These are phyloP conservation scores for Pythium pyrilobum DNA, from an alignment of 352 stramenopile genomes.

Conservation along the genomic window DNA sequence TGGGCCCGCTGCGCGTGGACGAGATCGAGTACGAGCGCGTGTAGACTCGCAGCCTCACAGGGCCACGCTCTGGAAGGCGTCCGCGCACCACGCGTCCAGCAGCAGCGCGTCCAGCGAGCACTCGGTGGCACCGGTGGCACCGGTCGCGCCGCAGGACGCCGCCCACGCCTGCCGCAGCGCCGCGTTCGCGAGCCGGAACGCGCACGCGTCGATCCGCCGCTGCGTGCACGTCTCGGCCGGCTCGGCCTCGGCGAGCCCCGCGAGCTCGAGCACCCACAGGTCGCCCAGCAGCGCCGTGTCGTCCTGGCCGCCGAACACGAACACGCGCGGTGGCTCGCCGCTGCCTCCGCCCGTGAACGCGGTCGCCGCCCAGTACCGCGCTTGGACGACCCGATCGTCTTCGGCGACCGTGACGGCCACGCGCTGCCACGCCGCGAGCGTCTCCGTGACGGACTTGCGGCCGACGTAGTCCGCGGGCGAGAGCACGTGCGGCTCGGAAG, in stretches of 20 bases:
- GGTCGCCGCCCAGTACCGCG: slow-evolving; percentile 42
- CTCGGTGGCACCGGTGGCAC: slow-evolving; percentile 9
- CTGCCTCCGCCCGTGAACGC: slow-evolving; percentile 32
- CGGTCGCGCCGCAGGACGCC: slow-evolving; percentile 35
- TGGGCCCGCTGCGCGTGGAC: slow-evolving; percentile 26
- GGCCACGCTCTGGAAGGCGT: slow-evolving; percentile 45
- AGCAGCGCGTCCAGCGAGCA: slow-evolving; percentile 44
- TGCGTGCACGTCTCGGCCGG: too few species aligned
- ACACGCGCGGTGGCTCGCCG: slow-evolving; percentile 21
- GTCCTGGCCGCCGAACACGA: slow-evolving; percentile 67
- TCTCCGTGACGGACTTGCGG: slow-evolving; percentile 35
- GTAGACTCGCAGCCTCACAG: slow-evolving; percentile 25
- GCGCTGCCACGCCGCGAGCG: slow-evolving; percentile 29
- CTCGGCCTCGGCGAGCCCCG: slow-evolving; percentile 28
- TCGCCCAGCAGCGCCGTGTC: slow-evolving; percentile 52
- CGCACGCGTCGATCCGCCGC: slow-evolving; percentile 24
- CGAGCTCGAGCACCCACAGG: slow-evolving; percentile 49
- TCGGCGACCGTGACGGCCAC: slow-evolving; percentile 11
- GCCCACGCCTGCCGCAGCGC: slow-evolving; percentile 30
- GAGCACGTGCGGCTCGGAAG: slow-evolving; percentile 19
- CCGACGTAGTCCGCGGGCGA: slow-evolving; percentile 27
- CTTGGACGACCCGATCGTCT: not conserved
- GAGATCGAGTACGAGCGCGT: slow-evolving; percentile 49
- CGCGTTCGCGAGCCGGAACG: slow-evolving; percentile 41
- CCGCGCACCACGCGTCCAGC: slow-evolving; percentile 46